Base-by-base conservation (phyloP, 495 filamentous ascomycete species). In the Daldinia bambusicola region DNA sequence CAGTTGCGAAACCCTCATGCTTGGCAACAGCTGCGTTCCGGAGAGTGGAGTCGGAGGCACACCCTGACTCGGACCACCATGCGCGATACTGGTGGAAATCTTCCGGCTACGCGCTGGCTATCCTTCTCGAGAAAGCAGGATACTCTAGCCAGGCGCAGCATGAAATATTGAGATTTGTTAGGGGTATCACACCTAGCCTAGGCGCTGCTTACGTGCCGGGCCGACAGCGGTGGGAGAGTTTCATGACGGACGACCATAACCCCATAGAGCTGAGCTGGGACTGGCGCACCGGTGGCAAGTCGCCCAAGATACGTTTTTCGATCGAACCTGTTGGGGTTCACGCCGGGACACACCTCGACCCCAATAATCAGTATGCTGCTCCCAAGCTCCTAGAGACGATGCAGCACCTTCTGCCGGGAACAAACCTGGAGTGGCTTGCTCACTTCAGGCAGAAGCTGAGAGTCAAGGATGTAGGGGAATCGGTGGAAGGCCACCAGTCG, bases 201-300 rank as follows among this genome's bases (percentile, higher is more conserved):
- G 51, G 51, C 5, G 31, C 26, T 16, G 51, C 51, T 16, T 55
- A 31, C n/a, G 5, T 4, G 30, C 8, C 51, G 7, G 51, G n/a
- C 0, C 37, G 26, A 38, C n/a, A 30, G 22, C 32, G 9, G 2
- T 62, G 48, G 60, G 22, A 22, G 34, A 62, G 48, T 16, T 62
- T 61, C 40, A 61, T 61, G 58, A 61, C 58, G 18, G 58, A 61
- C 8, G 58, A 61, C 14, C n/a, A 34, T 41, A 61, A 16, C 6
- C 58, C 58, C n/a, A 61, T 61, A 32, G 58, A 61, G 41, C n/a
- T 61, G 9, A 61, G 58, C 41, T 61, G 58, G 58, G 58, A 61
- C n/a, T 61, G 58, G 58, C 22, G 26, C 2, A 61, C 58, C n/a
- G 31, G 31, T 10, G 41, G 22, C 3, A 61, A 34, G 6, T 18